Percentiles rank a stretch among this genome's conserved stretches.
Conservation (phyloP, 345 rosid genomes). For the Garcia nutans region DNA sequence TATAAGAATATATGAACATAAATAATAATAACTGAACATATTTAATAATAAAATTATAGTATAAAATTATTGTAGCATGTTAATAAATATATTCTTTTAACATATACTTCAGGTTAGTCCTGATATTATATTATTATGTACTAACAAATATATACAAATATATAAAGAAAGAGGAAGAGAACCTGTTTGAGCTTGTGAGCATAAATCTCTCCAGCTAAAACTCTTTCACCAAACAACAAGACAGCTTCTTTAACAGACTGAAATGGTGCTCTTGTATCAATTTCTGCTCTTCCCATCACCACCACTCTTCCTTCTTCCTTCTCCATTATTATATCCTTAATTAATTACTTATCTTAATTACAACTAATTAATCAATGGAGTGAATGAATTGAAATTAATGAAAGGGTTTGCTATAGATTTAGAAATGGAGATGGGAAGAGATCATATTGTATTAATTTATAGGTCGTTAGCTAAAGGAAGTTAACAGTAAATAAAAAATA, state of each 20-base stretch:
- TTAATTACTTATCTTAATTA: too few relatives aligned
- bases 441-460: too few relatives aligned
- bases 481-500: not conserved
- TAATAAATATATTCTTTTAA: too few relatives aligned
- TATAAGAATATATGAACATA: too few relatives aligned
- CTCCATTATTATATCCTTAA: not conserved
- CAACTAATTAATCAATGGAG: too few relatives aligned
- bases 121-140: too few relatives aligned
- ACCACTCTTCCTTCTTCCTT: conserved; percentile 10
- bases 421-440: not conserved
- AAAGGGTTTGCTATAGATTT: not conserved
- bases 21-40: too few relatives aligned
- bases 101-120: too few relatives aligned
- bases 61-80: too few relatives aligned
- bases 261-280: conserved; percentile 34
- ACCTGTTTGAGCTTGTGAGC: conserved; percentile 33
- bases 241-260: conserved; percentile 30
- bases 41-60: too few relatives aligned
- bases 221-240: conserved; percentile 28
- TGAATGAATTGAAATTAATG: not conserved
- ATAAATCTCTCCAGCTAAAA: conserved; percentile 28
- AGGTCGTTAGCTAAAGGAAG: conserved; percentile 6
- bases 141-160: too few relatives aligned
- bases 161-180: not conserved
- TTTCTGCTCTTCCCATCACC: conserved; percentile 23